phyloP scores from a whole-genome alignment of 495 filamentous ascomycete genomes.

The Staphylotrichum longicolle region DNA sequence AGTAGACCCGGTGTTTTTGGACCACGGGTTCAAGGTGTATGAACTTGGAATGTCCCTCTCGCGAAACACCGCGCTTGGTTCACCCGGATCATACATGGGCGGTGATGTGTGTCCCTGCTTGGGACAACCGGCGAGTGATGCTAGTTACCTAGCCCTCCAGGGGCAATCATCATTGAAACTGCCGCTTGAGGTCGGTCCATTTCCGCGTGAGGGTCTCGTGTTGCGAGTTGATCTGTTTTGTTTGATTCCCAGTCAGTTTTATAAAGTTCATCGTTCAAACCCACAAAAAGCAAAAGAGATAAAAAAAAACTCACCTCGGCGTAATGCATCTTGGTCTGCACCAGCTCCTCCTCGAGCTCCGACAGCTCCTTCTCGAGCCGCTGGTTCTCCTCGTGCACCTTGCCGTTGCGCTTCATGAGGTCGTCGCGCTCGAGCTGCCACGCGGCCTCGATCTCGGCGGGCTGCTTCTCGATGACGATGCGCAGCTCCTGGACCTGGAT shows the following conservation, averaged over 20 bases:
- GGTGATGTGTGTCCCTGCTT: no score
- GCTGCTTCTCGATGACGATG: slow-evolving; percentile 82
- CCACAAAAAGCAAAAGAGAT: not conserved
- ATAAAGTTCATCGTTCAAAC: not conserved
- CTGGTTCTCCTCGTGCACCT: slow-evolving; percentile 92
- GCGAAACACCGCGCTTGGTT: no score
- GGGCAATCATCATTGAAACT: slow-evolving; percentile 31
- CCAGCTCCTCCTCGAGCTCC: slow-evolving; percentile 92
- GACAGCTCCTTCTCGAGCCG: slow-evolving; percentile 83
- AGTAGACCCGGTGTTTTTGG: no score
- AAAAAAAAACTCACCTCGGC: slow-evolving; percentile 69
- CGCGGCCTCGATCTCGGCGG: slow-evolving; percentile 78
- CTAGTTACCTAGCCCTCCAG: no score
- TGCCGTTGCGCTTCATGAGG: slow-evolving; percentile 86
- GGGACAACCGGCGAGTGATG: no score
- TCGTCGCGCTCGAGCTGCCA: slow-evolving; percentile 85
- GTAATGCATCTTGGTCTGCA: slow-evolving; percentile 90
- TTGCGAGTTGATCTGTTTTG: slow-evolving; percentile 61
- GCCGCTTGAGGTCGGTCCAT: slow-evolving; percentile 76
- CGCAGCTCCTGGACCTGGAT: slow-evolving; percentile 80
- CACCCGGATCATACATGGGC: no score
- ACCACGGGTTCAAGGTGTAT: no score
- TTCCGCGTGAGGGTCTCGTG: slow-evolving; percentile 75
- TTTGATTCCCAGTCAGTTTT: slow-evolving; percentile 6
- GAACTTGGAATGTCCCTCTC: no score